Evolutionary conservation across 1,284 basidiomycete genomes (phyloP), one percentile per base, ranked within the genome.

Genomic region (Caloboletus firmus): DNA sequence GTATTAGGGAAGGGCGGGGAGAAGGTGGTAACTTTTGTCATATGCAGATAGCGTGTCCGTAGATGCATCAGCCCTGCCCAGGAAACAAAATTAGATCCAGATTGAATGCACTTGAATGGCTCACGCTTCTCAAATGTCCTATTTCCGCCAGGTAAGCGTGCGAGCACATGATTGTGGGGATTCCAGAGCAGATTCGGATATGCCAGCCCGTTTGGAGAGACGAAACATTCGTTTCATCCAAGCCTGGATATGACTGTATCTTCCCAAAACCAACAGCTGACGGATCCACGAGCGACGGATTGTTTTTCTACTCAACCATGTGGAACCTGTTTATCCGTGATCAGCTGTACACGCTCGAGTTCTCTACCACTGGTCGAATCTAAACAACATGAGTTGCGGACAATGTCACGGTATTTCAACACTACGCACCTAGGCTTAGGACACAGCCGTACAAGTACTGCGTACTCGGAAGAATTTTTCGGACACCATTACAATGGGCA

Each of bases 191-290:
- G 20, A 45, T 15, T 57, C 22, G 6, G 42, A 17, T 45, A 36
- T 6, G 34, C 43, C 22, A 6, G 22, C 34, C 31, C 20, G 26
- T 44, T 50, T 39, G 3, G 42, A 55, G 44, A 48, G 46, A 53
- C 57, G 53, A 67, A 67, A 66, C 48, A 28, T 28, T 49, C 20
- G 54, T 66, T 69, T 66, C 67, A 64, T 47, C 40, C 37, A 30
- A 35, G 36, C 26, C 26, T n/a, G 17, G 42, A 40, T 12, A 39
- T 49, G 32, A 20, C 20, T 42, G 24, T 24, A 34, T 28, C 46
- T 47, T 40, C 46, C 41, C 34, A 42, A 40, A 30, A 22, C 12
- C 31, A 18, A 20, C 10, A 5, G 24, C 36, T 11, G 26, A 45
- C n/a, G 24, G 11, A 59, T 39, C 31, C 26, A 36, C 30, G 28